Percentiles rank a stretch among this genome's conserved stretches.
Conservation (phyloP, 129 eudicot genomes). For the Helianthus annuus region DNA sequence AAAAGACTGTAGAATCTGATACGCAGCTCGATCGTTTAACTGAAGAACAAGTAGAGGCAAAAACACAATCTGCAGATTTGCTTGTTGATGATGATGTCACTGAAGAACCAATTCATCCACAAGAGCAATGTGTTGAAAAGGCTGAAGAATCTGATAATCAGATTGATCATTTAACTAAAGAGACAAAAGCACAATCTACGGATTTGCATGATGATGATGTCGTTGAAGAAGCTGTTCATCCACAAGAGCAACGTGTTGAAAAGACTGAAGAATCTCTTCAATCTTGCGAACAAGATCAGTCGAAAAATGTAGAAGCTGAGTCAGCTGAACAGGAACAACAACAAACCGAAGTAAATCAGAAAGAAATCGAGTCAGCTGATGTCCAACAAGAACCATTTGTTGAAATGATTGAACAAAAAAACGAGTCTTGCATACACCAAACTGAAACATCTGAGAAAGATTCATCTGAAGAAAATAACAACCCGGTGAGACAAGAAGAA, state of each 20-base stretch:
- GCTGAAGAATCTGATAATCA: background rate
- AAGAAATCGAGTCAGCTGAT: conserved; percentile 3
- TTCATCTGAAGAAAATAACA: conserved; percentile 6
- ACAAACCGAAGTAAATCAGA: conserved; percentile 24
- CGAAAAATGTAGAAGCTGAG: conserved; percentile 13
- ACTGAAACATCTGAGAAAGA: conserved; percentile 20
- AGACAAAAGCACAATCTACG: conserved; percentile 4
- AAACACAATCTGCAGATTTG: no score
- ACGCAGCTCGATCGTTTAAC: no score
- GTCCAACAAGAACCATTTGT: conserved; percentile 10
- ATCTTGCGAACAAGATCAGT: conserved; percentile 17
- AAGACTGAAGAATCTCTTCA: conserved; percentile 12
- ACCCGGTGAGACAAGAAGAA: background rate
- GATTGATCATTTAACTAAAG: background rate
- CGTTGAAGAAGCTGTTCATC: conserved; percentile 16
- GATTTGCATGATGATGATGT: background rate
- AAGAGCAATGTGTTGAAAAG: background rate
- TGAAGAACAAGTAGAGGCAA: no score
- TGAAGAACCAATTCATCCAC: background rate
- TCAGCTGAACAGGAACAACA: conserved; percentile 30
- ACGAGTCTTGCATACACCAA: conserved; percentile 21
- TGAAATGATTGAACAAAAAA: conserved; percentile 15
- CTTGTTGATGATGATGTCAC: background rate
- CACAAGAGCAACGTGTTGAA: conserved; percentile 17
- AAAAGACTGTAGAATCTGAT: no score